Evolutionary conservation across 2,329 filamentous ascomycete genomes (phyloP), one percentile per base, ranked within the genome.

Genomic region (Aspergillus cejpii): DNA sequence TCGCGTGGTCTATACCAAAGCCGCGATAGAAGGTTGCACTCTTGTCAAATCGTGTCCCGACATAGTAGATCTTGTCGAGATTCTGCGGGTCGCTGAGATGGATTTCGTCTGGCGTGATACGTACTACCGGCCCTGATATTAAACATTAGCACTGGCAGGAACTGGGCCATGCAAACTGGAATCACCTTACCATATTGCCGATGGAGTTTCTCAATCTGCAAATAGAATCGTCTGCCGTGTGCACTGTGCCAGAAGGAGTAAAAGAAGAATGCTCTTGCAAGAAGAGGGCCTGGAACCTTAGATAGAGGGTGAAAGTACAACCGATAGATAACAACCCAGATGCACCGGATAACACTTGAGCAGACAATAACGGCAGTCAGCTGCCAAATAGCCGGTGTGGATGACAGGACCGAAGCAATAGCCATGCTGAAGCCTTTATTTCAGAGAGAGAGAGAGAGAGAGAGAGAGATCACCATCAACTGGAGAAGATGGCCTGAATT

Each of bases 301-400:
- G 59, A 54, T 12, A 62, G 47, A n/a, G 59, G 60, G 37, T 60
- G 58, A 39, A 63, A 53, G 28, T 53, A 60, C 14, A 63, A 38
- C 8, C 59, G 56, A 49, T 59, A 60, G 11, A 55, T 31, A 10
- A 47, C 49, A 7, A 43, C 14, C 33, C 42, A 44, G n/a, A 41
- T 10, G 15, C 24, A 41, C 20, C 40, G 45, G 3, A 51, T 10
- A 2, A 47, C 24, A n/a, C 11, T 28, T 27, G 29, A 39, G n/a
- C 29, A 20, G 4, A 14, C 28, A 6, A 51, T 14, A 6, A 45
- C 26, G 33, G 28, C 28, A 24, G 15, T 27, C 10, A 51, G 11
- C 11, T 41, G 23, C 45, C 39, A 41, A 3, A 44, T 8, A 6
- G 39, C 19, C 21, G 29, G 21, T 39, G 38, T 38, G 33, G 4